Evolutionary conservation across 2,329 filamentous ascomycete species (phyloP), one percentile per base, ranked within the genome.

Genomic region (Xylariaceae sp.): DNA sequence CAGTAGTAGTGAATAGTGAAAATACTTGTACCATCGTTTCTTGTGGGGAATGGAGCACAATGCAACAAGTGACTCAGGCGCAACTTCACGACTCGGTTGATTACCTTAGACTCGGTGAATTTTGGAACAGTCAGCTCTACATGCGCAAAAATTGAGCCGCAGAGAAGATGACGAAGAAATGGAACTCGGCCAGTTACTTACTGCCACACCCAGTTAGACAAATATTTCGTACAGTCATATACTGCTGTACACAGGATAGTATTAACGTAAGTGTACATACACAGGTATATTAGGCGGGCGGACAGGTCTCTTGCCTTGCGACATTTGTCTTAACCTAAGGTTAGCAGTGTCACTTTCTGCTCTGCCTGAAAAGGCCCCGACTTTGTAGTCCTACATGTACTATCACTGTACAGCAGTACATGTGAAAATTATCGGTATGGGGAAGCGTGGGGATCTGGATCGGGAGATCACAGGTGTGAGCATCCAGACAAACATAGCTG

Each of bases 361-460:
- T n/a, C n/a, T n/a, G n/a, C n/a, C n/a, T n/a, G n/a, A n/a, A n/a
- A n/a, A n/a, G n/a, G n/a, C n/a, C n/a, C n/a, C n/a, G n/a, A n/a
- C n/a, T n/a, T n/a, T n/a, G n/a, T n/a, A n/a, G n/a, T n/a, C n/a
- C n/a, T n/a, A n/a, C n/a, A n/a, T n/a, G n/a, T n/a, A n/a, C n/a
- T n/a, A n/a, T n/a, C n/a, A n/a, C n/a, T n/a, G n/a, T n/a, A n/a
- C n/a, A n/a, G n/a, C n/a, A 15, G 21, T 11, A 11, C 21, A 24
- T 24, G 21, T 24, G 21, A 24, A 48, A 43, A 52, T 47, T 41
- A 46, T 40, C 24, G 48, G 50, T 48, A 47, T 52, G 23, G 34
- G 48, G 50, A 44, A 52, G 48, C 41, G 50, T 55, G 50, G 54
- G 54, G 48, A 52, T 47, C 44, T 50, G 31, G 16, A 26, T 31